A percentile compares a stretch with the other conserved stretches of the same genome.
Evolutionary conservation across 176 grass and related monocot genomes (phyloP).

Genomic region (bread wheat (Triticum aestivum)): IWGSC_CS_RefSeq_v2.1 NC_057807.1:515291280-515291779

Average conservation of each 20-base stretch:
- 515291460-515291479: conserved; percentile 61
- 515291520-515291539: conserved; percentile 91
- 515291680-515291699: conserved; percentile 95
- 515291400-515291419: conserved; percentile 10
- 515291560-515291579: conserved; percentile 63
- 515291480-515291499: conserved; percentile 68
- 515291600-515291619: conserved; percentile 87
- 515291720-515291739: conserved; percentile 89
- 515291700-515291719: conserved; percentile 79
- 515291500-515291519: conserved; percentile 71
- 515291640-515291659: conserved; percentile 96
- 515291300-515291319: neutral
- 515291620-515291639: conserved; percentile 96
- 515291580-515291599: conserved; percentile 90
- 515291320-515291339: neutral
- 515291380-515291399: conserved; percentile 15
- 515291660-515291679: conserved; percentile 99
- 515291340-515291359: neutral
- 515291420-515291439: conserved; percentile 75
- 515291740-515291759: conserved; percentile 78
- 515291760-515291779: conserved; percentile 86
- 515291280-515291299: neutral
- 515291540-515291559: conserved; percentile 84
- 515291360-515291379: neutral
- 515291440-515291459: conserved; percentile 73